Conservation (phyloP, 306 rosid genomes). For the Cicer pinnatifidum region DNA sequence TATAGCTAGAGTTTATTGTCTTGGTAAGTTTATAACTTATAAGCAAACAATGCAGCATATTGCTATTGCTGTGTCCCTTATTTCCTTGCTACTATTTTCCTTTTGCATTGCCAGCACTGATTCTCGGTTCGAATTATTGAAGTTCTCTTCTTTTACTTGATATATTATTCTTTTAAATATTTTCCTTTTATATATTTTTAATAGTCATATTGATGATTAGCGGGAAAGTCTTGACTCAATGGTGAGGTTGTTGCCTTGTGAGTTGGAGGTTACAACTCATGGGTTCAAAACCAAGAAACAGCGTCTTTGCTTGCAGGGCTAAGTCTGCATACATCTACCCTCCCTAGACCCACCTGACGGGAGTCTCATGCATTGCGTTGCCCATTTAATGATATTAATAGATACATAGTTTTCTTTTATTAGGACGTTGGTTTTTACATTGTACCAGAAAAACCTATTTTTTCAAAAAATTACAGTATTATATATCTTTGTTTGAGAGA, state of each 20-base stretch:
- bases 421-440: background rate
- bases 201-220: background rate
- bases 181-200: background rate
- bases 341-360: too few relatives aligned
- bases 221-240: background rate
- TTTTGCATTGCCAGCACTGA: constrained; percentile 26
- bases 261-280: background rate
- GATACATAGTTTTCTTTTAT: background rate
- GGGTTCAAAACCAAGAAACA: background rate
- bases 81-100: background rate
- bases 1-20: constrained; percentile 62
- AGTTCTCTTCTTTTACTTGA: constrained; percentile 12
- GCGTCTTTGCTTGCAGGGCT: background rate
- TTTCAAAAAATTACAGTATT: background rate
- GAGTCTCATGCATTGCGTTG: too few relatives aligned
- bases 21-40: constrained; percentile 71
- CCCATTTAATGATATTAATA: background rate
- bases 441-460: background rate
- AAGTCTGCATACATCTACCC: background rate
- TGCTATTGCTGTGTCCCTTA: constrained; percentile 30
- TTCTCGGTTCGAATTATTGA: constrained; percentile 10
- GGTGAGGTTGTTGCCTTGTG: background rate
- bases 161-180: constrained; percentile 10
- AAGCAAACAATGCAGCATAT: constrained; percentile 30
- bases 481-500: background rate